Evolutionary conservation across 371 early-diverging fungal genomes (phyloP).

Genomic region (Syncephalastrum racemosum): DNA sequence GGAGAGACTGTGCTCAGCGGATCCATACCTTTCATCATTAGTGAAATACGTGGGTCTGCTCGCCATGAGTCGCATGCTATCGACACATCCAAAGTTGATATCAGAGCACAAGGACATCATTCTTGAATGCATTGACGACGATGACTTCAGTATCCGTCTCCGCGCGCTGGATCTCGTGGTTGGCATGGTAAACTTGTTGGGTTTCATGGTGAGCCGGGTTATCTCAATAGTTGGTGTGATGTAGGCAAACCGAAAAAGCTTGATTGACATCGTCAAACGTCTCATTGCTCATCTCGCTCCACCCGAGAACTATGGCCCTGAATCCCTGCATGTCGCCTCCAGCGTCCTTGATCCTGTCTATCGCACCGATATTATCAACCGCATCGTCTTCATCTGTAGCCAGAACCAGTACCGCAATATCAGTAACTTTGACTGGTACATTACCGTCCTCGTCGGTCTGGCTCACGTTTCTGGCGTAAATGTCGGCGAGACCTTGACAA

Average conservation of each 20-base stretch:
- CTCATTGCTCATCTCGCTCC: conserved; percentile 79
- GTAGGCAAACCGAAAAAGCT: conserved; percentile 72
- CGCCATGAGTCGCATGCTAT: conserved; percentile 79
- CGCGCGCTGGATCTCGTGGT: conserved; percentile 85
- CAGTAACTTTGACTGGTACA: conserved; percentile 95
- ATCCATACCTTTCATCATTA: conserved; percentile 16
- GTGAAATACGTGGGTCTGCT: conserved; percentile 92
- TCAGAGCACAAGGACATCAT: conserved; percentile 82
- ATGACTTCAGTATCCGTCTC: conserved; percentile 87
- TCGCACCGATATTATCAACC: conserved; percentile 75
- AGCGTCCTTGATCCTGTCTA: conserved; percentile 72
- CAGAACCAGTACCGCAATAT: conserved; percentile 82
- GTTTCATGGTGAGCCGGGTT: neutral
- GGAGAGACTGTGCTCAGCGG: neutral
- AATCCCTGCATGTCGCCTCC: conserved; percentile 40
- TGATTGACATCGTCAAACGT: conserved; percentile 79
- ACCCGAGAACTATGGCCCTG: conserved; percentile 11
- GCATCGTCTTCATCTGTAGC: conserved; percentile 82
- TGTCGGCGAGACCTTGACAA: conserved; percentile 67
- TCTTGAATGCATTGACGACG: conserved; percentile 87
- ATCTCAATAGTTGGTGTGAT: neutral
- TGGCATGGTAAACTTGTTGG: conserved; percentile 61
- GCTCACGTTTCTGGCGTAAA: conserved; percentile 72
- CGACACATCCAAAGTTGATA: conserved; percentile 82
- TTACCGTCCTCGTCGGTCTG: conserved; percentile 76